Base-by-base conservation (phyloP, 2,329 filamentous ascomycete species). In the Calcarisporium arbuscula region DNA sequence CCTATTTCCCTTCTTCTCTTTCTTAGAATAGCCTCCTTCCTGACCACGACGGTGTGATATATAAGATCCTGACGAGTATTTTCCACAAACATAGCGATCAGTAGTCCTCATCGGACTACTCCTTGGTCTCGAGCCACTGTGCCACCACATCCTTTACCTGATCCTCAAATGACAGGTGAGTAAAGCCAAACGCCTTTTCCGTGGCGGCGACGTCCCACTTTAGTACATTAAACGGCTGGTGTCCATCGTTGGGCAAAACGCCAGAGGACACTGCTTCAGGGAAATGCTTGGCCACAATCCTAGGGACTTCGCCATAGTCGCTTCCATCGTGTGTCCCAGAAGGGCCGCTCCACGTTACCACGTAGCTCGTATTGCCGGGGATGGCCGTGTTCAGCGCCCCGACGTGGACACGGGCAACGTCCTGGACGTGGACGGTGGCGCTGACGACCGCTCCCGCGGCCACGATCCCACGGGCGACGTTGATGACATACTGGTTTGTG, bases 51-150 rank as follows among this genome's bases (percentile, higher is more conserved):
- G n/a, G n/a, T n/a, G n/a, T n/a, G n/a, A n/a, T n/a, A n/a, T n/a
- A n/a, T n/a, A n/a, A n/a, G n/a, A n/a, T n/a, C n/a, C n/a, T n/a
- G n/a, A n/a, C n/a, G n/a, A n/a, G n/a, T n/a, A n/a, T n/a, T n/a
- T n/a, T n/a, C n/a, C n/a, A n/a, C n/a, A n/a, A n/a, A n/a, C n/a
- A n/a, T n/a, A n/a, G n/a, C n/a, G n/a, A n/a, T n/a, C n/a, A n/a
- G n/a, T n/a, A n/a, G n/a, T n/a, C n/a, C n/a, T n/a, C n/a, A n/a
- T n/a, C n/a, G n/a, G n/a, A n/a, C n/a, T n/a, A n/a, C n/a, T n/a
- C n/a, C n/a, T n/a, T n/a, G n/a, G n/a, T n/a, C 32, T 53, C 50
- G 6, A 62, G 39, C 33, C 56, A 61, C 36, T 62, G 57, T 12
- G 46, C 50, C 3, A 54, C 51, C n/a, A 58, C 50, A 30, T 48